Percentiles rank a stretch among this genome's conserved stretches.
phyloP scores from a whole-genome alignment of 495 filamentous ascomycete species.

The Amphirosellinia nigrospora region DNA sequence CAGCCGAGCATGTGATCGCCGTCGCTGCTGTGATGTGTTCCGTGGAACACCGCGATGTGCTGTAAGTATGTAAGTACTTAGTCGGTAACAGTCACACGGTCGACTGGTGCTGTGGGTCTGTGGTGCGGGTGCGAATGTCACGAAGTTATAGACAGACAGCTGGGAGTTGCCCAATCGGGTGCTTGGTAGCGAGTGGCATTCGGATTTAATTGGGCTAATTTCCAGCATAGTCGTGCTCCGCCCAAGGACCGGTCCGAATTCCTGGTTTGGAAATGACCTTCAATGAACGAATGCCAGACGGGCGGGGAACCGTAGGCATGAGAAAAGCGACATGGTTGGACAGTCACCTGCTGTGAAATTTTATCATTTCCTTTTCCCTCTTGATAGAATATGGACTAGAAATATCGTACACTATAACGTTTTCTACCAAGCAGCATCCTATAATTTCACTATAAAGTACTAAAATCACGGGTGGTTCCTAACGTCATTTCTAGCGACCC shows the following conservation, averaged over 20 bases:
- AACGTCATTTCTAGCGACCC: not conserved
- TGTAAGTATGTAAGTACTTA: not conserved
- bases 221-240: not conserved
- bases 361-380: not conserved
- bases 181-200: not conserved
- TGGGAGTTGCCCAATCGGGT: not conserved
- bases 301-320: not conserved
- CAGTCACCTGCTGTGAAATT: not conserved
- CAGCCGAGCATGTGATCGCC: not conserved
- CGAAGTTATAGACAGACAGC: not conserved
- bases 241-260: constrained; percentile 3
- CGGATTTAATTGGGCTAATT: not conserved
- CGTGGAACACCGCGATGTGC: too few species aligned
- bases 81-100: not conserved
- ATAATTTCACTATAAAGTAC: not conserved
- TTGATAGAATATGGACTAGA: not conserved
- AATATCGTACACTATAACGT: not conserved
- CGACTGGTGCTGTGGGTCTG: not conserved
- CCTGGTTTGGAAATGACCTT: not conserved
- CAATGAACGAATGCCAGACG: not conserved
- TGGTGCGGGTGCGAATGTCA: not conserved
- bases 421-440: not conserved
- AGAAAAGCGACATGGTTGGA: not conserved
- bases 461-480: not conserved
- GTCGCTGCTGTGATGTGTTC: not conserved